Evolutionary conservation across 2,329 filamentous ascomycete species (phyloP).

Genomic region (Xylariales sp.): DNA sequence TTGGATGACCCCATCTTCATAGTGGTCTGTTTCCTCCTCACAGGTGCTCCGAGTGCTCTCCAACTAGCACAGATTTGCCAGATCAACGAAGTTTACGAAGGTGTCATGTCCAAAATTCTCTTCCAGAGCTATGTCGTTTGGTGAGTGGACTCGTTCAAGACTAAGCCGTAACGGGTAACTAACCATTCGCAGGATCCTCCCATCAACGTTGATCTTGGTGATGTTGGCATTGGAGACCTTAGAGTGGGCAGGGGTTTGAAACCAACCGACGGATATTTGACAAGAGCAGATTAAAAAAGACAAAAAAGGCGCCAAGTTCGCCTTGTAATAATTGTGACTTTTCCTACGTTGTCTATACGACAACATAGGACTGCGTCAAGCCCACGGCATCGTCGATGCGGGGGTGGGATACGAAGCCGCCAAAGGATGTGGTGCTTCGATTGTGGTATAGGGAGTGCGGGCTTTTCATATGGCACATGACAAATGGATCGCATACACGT

Average conservation of each 20-base stretch:
- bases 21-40: constrained; percentile 96
- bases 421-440: neutral
- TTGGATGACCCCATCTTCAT: constrained; percentile 98
- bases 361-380: constrained; percentile 14
- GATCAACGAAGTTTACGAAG: constrained; percentile 95
- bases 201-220: constrained; percentile 89
- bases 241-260: constrained; percentile 74
- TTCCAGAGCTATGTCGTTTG: constrained; percentile 98
- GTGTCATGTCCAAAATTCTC: constrained; percentile 89
- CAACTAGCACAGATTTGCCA: constrained; percentile 98
- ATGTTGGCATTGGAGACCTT: constrained; percentile 93
- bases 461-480: no score
- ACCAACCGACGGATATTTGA: neutral
- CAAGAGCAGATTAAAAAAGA: no score
- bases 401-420: neutral
- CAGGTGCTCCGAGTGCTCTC: constrained; percentile 90
- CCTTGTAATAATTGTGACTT: constrained; percentile 4
- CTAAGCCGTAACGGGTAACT: constrained; percentile 34
- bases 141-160: constrained; percentile 61
- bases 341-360: constrained; percentile 11
- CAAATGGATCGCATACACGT: neutral
- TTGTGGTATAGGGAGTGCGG: neutral
- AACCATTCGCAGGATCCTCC: constrained; percentile 77
- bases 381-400: neutral
- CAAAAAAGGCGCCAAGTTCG: neutral